phyloP scores from a whole-genome alignment of 179 eudicot genomes.

The Sideroxylon spinosum region DNA sequence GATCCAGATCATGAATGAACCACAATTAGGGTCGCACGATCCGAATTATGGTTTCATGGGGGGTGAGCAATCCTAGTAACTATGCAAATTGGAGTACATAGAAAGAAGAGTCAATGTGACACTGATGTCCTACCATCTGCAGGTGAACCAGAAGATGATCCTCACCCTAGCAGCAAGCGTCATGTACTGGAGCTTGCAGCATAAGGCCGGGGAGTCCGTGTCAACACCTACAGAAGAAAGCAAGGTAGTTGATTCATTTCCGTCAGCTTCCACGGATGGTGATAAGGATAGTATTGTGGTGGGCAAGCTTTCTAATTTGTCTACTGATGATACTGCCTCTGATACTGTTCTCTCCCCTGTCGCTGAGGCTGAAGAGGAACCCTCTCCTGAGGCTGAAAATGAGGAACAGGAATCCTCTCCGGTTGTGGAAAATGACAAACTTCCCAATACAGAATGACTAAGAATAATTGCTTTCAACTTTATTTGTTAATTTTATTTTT shows the following conservation, averaged over 20 bases:
- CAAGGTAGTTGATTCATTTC: conserved; percentile 29
- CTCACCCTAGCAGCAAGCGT: conserved; percentile 88
- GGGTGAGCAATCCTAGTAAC: too few species aligned
- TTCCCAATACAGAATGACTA: conserved; percentile 7
- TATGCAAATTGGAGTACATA: too few species aligned
- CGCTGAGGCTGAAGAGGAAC: background rate
- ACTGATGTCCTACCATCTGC: background rate
- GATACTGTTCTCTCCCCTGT: conserved; percentile 15
- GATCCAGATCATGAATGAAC: too few species aligned
- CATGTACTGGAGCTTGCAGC: conserved; percentile 91
- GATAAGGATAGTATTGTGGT: conserved; percentile 40
- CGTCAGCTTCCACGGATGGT: conserved; percentile 39
- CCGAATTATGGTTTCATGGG: too few species aligned
- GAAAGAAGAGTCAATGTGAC: too few species aligned
- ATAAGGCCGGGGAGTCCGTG: conserved; percentile 37
- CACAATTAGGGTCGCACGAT: too few species aligned
- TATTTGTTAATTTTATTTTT: background rate
- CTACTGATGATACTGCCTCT: conserved; percentile 45
- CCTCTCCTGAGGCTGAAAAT: background rate
- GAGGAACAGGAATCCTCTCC: conserved; percentile 5
- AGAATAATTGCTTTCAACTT: background rate
- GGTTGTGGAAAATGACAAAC: background rate
- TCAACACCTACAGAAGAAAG: conserved; percentile 20
- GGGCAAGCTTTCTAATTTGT: conserved; percentile 39
- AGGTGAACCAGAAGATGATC: conserved; percentile 97